A percentile compares a stretch with the other conserved stretches of the same genome.
These are phyloP conservation scores for Amborella trichopoda DNA, from an alignment of 164 flowering plant genomes.

Conservation along the genomic window DNA sequence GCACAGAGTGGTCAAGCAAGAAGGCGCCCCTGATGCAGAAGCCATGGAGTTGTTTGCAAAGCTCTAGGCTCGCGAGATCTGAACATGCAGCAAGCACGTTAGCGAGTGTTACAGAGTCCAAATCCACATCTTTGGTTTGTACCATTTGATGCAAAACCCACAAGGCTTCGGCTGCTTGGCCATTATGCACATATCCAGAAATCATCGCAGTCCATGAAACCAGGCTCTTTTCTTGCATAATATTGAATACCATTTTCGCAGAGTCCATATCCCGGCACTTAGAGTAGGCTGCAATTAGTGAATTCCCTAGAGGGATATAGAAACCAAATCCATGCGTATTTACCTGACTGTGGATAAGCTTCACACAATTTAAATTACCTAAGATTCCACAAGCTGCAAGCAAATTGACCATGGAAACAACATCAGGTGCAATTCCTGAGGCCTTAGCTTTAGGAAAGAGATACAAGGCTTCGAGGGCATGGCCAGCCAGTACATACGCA, in stretches of 20 bases:
- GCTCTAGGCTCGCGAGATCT: conserved; percentile 21
- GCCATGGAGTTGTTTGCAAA: conserved; percentile 29
- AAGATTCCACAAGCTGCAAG: conserved; percentile 20
- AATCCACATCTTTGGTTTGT: conserved; percentile 1
- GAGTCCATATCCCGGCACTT: conserved; percentile 23
- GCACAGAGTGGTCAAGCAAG: conserved; percentile 10
- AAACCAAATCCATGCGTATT: conserved; percentile 13
- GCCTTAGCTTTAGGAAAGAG: conserved; percentile 18
- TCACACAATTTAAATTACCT: conserved; percentile 23
- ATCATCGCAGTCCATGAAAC: conserved; percentile 31
- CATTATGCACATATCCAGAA: conserved; percentile 24
- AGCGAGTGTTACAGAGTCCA: conserved; percentile 18
- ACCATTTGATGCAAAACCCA: conserved; percentile 6
- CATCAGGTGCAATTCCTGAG: conserved; percentile 10
- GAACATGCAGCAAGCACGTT: conserved; percentile 17
- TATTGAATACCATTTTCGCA: conserved; percentile 18
- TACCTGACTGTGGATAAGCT: conserved; percentile 20
- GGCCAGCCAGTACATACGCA: conserved; percentile 12
- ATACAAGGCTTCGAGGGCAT: conserved; percentile 15
- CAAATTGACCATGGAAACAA: conserved; percentile 15
- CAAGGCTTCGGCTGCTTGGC: conserved; percentile 19
- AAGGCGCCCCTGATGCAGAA: conserved; percentile 16
- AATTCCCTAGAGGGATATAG: conserved; percentile 14
- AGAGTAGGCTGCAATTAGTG: conserved; percentile 24
- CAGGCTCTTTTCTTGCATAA: conserved; percentile 12